phyloP scores from a whole-genome alignment of 2,329 filamentous ascomycete genomes.

The Fusarium robinianum region DNA sequence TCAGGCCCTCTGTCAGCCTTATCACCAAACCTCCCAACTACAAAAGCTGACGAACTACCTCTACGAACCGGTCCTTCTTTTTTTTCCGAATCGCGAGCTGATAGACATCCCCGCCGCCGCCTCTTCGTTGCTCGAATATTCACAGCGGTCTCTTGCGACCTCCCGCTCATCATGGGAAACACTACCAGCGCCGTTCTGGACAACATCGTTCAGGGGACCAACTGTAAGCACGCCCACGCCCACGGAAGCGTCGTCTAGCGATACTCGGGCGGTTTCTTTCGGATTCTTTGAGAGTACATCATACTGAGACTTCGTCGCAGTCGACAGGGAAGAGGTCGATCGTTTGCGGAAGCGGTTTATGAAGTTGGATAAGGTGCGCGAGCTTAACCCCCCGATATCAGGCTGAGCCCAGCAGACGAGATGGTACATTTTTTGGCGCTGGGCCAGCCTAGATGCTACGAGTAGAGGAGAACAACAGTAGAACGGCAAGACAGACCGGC shows the following conservation, averaged over 20 bases:
- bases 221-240: no score
- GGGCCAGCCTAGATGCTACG: constrained; percentile 1
- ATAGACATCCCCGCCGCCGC: no score
- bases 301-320: constrained; percentile 51
- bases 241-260: no score
- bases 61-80: background rate
- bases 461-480: background rate
- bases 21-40: constrained; percentile 12
- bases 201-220: constrained; percentile 93
- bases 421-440: no score
- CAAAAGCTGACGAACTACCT: background rate
- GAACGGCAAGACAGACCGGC: constrained; percentile 3
- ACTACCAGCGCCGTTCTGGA: constrained; percentile 79
- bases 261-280: no score
- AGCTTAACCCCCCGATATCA: constrained; percentile 3
- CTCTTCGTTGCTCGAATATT: no score
- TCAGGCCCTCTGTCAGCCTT: no score
- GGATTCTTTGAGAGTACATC: constrained; percentile 16
- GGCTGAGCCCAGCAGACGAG: constrained; percentile 1
- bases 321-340: constrained; percentile 97
- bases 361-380: constrained; percentile 92
- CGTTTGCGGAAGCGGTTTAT: constrained; percentile 95
- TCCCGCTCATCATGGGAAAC: constrained; percentile 62
- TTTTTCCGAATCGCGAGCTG: constrained; percentile 1
- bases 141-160: no score